Base-by-base conservation (phyloP, 768 basidiomycete genomes). In the Suillus paluster region DNA sequence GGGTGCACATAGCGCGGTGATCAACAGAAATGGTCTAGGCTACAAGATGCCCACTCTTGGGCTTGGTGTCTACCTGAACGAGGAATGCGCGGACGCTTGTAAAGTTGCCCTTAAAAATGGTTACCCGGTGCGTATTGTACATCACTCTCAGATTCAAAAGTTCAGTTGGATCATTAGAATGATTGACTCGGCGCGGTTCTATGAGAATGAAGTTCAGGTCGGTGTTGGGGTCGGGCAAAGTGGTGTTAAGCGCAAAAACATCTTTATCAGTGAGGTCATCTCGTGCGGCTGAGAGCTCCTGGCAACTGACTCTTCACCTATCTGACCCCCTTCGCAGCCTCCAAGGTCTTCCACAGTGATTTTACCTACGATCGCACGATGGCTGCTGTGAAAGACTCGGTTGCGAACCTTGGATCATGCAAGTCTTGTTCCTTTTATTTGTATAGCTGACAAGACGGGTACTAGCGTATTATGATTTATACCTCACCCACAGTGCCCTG, bases 401-500 rank as follows among this genome's bases (percentile, higher is more conserved):
- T 90, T 5, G 70, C 70, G 12, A 79, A 75, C 34, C 80, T 89
- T 62, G 74, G 79, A 17, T 78, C 85, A 41, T 83, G 88, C 85
- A 64, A 39, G 81, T 54, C 14, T 53, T 70, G 19, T 25, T 42
- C 21, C 25, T 5, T 8, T 12, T 30, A n/a, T 41, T 14, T 57
- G 39, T 42, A 30, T 33, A 58, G 33, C 33, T 30, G n/a, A 38
- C 15, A 14, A 38, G 53, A 55, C 39, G n/a, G 59, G 70, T 44
- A 52, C 71, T 45, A 85, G 82, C 77, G 44, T 85, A 86, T 67
- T 73, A 86, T 56, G 89, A 92, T 72, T 79, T 91, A 27, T 90
- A 86, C 71, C 80, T 92, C 36, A 88, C 91, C 34, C 90, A 92
- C 68, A 85, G 86, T 62, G 84, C 91, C 0, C 68, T 78, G 11